Conservation (phyloP, 148 eudicot genomes). For the Rhododendron griersonianum region DNA sequence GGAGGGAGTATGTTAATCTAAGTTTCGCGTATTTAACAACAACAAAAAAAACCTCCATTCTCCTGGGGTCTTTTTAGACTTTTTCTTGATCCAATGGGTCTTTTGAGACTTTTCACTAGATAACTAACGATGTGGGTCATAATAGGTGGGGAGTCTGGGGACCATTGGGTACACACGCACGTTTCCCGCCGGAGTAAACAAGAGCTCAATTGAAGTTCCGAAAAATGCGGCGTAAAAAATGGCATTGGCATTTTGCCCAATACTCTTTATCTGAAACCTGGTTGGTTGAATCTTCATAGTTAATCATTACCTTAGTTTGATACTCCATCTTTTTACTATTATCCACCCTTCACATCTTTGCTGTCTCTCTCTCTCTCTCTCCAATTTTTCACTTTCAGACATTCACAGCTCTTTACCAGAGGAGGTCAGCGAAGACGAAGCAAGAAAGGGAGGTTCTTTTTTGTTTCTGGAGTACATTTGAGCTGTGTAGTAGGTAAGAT, state of each 20-base stretch:
- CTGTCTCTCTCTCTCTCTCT: neutral
- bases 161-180: neutral
- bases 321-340: neutral
- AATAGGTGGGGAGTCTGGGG: neutral
- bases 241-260: neutral
- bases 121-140: neutral
- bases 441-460: neutral
- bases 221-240: constrained; percentile 18
- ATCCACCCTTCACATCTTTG: neutral
- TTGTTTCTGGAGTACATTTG: neutral
- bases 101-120: neutral
- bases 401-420: neutral
- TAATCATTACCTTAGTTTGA: neutral
- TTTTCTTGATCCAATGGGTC: neutral
- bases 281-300: neutral
- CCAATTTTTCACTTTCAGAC: neutral
- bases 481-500: neutral
- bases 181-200: neutral
- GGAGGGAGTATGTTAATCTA: too few species aligned
- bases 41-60: too few species aligned
- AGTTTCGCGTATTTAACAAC: too few species aligned
- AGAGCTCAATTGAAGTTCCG: constrained; percentile 11
- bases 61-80: too few species aligned
- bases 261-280: neutral
- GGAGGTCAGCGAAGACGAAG: neutral